Conservation (phyloP, 805 yeast genomes). For the Cyberlindnera xylosilytica region DNA sequence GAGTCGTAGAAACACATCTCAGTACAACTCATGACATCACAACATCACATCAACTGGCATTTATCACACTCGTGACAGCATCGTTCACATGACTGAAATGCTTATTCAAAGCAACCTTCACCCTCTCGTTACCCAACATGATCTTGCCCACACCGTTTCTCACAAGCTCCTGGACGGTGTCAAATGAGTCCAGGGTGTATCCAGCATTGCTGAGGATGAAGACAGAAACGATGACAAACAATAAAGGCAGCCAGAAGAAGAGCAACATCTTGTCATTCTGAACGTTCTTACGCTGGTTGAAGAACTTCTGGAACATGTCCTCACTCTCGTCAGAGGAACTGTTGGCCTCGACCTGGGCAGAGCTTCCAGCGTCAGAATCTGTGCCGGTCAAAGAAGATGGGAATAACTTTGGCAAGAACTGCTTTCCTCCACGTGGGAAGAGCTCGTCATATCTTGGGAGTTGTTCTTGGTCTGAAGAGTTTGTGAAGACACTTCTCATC, state of each 20-base stretch:
- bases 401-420: conserved; percentile 19
- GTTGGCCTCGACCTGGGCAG: conserved; percentile 6
- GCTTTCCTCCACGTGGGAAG: conserved; percentile 43
- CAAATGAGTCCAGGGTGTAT: conserved; percentile 31
- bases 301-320: conserved; percentile 34
- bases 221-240: conserved; percentile 51
- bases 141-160: conserved; percentile 45
- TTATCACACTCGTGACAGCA: conserved; percentile 34
- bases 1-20: too few relatives aligned
- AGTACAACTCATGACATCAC: too few relatives aligned
- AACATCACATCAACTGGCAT: conserved; percentile 13
- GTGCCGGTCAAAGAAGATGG: conserved; percentile 12
- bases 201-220: conserved; percentile 38
- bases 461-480: conserved; percentile 33
- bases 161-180: conserved; percentile 35
- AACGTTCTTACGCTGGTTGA: conserved; percentile 43
- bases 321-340: conserved; percentile 26
- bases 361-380: conserved; percentile 6
- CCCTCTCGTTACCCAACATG: conserved; percentile 50
- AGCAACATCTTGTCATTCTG: conserved; percentile 78
- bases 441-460: conserved; percentile 76
- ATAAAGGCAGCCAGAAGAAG: conserved; percentile 88
- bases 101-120: conserved; percentile 39
- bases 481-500: conserved; percentile 31
- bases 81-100: conserved; percentile 40